These are phyloP conservation scores for Kockiozyma suomiensis DNA, from an alignment of 805 yeast genomes.

Conservation along the genomic window DNA sequence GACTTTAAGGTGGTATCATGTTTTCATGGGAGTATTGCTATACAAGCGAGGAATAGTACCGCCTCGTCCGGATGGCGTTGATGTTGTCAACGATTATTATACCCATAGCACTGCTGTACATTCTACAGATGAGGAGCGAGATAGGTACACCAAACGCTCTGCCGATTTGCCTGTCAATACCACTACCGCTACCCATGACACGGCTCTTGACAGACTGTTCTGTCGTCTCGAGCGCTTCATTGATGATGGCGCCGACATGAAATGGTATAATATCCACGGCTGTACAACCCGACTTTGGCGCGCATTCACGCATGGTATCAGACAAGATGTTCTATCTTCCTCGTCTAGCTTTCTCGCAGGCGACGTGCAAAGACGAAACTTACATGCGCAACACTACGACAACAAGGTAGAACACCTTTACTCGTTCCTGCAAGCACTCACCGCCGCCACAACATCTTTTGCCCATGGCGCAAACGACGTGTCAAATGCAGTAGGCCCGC, in stretches of 20 bases:
- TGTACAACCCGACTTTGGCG: slow-evolving; percentile 44
- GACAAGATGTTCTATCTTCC: slow-evolving; percentile 59
- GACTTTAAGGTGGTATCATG: slow-evolving; percentile 62
- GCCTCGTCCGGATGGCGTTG: slow-evolving; percentile 65
- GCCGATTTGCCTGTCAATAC: neutral
- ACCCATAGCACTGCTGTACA: slow-evolving; percentile 18
- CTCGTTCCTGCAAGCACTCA: slow-evolving; percentile 67
- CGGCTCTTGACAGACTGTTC: neutral
- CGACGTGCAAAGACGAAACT: slow-evolving; percentile 44
- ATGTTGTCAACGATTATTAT: slow-evolving; percentile 62
- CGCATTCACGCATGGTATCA: slow-evolving; percentile 60
- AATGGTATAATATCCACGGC: slow-evolving; percentile 24
- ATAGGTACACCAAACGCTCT: neutral
- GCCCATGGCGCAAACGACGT: slow-evolving; percentile 84
- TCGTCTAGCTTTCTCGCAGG: slow-evolving; percentile 11
- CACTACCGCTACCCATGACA: too few species aligned
- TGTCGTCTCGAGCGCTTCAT: slow-evolving; percentile 10
- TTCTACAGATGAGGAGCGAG: neutral
- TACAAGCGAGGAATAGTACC: slow-evolving; percentile 62
- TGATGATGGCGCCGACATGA: neutral
- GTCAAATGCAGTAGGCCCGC: slow-evolving; percentile 76
- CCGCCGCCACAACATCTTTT: slow-evolving; percentile 79
- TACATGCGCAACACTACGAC: slow-evolving; percentile 63
- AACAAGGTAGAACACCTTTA: slow-evolving; percentile 69
- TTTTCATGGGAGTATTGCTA: slow-evolving; percentile 61